phyloP scores from a whole-genome alignment of 805 yeast genomes.

The Pichia paraexigua region DNA sequence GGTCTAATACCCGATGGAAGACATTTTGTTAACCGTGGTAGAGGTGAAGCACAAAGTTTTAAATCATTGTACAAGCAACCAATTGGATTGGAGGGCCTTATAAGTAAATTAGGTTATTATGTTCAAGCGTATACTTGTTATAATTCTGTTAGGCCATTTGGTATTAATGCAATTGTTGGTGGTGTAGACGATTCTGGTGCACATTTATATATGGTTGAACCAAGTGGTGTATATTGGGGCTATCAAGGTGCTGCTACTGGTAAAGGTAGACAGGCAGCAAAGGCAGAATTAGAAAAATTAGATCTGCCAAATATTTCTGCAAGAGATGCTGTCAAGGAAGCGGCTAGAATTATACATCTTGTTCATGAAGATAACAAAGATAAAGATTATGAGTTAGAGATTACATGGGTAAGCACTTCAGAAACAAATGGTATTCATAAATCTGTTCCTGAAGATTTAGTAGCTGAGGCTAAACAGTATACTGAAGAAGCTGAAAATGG shows the following conservation, averaged over 20 bases:
- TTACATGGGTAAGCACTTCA: slow-evolving; percentile 74
- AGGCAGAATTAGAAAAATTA: slow-evolving; percentile 89
- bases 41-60: slow-evolving; percentile 83
- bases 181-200: slow-evolving; percentile 83
- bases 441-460: slow-evolving; percentile 68
- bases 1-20: slow-evolving; percentile 97
- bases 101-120: slow-evolving; percentile 81
- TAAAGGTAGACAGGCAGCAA: slow-evolving; percentile 97
- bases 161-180: slow-evolving; percentile 85
- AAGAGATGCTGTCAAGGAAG: slow-evolving; percentile 82
- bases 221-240: slow-evolving; percentile 97
- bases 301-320: slow-evolving; percentile 62
- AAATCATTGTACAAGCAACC: slow-evolving; percentile 68
- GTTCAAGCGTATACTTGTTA: slow-evolving; percentile 94
- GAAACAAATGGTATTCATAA: slow-evolving; percentile 78
- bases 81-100: slow-evolving; percentile 71
- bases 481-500: slow-evolving; percentile 82
- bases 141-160: slow-evolving; percentile 97
- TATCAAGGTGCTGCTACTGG: slow-evolving; percentile 97
- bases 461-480: slow-evolving; percentile 73
- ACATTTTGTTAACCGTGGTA: slow-evolving; percentile 82
- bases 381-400: slow-evolving; percentile 91
- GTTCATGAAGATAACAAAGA: slow-evolving; percentile 98
- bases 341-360: slow-evolving; percentile 84
- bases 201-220: slow-evolving; percentile 94